A percentile compares a stretch with the other conserved stretches of the same genome.
Evolutionary conservation across 805 yeast genomes (phyloP).

Genomic region (Candida lessepsii): DNA sequence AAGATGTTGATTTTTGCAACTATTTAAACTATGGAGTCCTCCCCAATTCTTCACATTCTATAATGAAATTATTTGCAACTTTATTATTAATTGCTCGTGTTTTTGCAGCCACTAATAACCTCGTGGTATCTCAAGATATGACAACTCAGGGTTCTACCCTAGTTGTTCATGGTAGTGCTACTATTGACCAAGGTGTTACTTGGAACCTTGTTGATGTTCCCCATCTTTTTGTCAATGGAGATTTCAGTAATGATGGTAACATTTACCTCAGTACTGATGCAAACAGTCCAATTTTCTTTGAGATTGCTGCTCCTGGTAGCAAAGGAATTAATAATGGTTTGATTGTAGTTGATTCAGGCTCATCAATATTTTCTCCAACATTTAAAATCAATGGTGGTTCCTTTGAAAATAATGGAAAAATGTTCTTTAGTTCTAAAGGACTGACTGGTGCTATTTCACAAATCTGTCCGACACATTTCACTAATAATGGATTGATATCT

Average conservation of each 20-base stretch:
- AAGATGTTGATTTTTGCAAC: no score
- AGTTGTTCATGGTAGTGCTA: slow-evolving; percentile 11
- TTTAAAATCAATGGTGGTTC: slow-evolving; percentile 18
- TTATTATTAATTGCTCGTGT: slow-evolving; percentile 13
- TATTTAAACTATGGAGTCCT: neutral
- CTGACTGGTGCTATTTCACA: slow-evolving; percentile 15
- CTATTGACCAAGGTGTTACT: slow-evolving; percentile 20
- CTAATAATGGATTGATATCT: slow-evolving; percentile 21
- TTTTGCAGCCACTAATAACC: slow-evolving; percentile 8
- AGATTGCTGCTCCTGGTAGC: slow-evolving; percentile 11
- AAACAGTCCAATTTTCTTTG: slow-evolving; percentile 15
- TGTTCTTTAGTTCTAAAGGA: slow-evolving; percentile 22
- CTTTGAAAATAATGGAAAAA: slow-evolving; percentile 24
- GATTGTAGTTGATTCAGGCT: slow-evolving; percentile 22
- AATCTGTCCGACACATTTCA: slow-evolving; percentile 13
- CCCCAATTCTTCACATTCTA: neutral
- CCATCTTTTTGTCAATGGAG: slow-evolving; percentile 20
- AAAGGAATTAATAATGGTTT: slow-evolving; percentile 20
- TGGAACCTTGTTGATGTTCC: slow-evolving; percentile 24
- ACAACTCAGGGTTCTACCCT: slow-evolving; percentile 7
- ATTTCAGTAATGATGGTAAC: slow-evolving; percentile 20
- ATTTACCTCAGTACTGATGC: slow-evolving; percentile 21
- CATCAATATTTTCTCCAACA: slow-evolving; percentile 18
- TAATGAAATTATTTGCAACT: slow-evolving; percentile 13
- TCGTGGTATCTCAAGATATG: slow-evolving; percentile 6